Base-by-base conservation (phyloP, 495 filamentous ascomycete species). In the Penicillium roqueforti region DNA sequence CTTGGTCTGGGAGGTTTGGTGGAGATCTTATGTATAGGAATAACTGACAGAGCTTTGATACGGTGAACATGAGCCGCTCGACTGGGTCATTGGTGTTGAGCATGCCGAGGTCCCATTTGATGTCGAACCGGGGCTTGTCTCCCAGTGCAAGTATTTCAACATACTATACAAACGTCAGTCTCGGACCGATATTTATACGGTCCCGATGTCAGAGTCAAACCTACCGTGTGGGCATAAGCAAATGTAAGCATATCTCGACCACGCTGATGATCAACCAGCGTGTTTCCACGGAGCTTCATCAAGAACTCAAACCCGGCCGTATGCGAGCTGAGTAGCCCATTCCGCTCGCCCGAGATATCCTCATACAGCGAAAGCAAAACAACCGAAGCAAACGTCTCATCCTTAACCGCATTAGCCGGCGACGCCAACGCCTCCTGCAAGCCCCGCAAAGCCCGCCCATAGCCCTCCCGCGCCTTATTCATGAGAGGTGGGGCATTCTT, bases 221-320 rank as follows among this genome's bases (percentile, higher is more conserved):
- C 40, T 56, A 77, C 74, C 52, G 62, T 71, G 47, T 74, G 72
- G 14, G 67, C 60, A 63, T 69, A 76, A 26, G 71, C 74, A 61
- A 72, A 76, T 25, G 61, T 67, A 34, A 77, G 75, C 56, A 77
- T 57, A 56, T 68, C 70, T n/a, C 71, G 60, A 25, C 74, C 72
- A 25, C 62, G 66, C 20, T 60, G 57, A 51, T 71, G 39, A 31
- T 56, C 59, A 16, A 75, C 31, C 50, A 71, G 70, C 13, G 57
- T 47, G 38, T 66, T 53, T 6, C 71, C 73, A 54, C 73, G 63
- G 25, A 75, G 38, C 48, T 68, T 70, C 61, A 68, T 69, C 23
- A 77, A 51, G 5, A 72, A 60, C 48, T 73, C 73, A 54, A 77
- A 69, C 0, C 74, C 74, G 7, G 66, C 69, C 4, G 70, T 71